These are phyloP conservation scores for Colletotrichum sp. DNA, from an alignment of 2,329 filamentous ascomycete species.

Conservation along the genomic window DNA sequence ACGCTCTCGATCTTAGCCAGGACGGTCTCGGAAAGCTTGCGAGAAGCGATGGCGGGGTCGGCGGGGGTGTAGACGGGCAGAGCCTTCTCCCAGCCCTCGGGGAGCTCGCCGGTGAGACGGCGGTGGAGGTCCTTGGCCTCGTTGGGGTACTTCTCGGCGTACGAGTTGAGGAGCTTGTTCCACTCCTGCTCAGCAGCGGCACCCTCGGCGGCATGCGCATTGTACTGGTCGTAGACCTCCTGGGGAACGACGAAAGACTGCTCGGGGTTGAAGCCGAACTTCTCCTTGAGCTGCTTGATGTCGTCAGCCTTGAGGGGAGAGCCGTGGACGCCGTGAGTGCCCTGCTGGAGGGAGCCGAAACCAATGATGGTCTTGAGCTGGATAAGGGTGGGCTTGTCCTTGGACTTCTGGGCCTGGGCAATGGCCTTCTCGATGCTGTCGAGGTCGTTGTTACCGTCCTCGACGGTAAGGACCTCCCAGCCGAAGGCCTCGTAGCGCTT, in stretches of 20 bases:
- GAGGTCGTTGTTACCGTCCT: conserved; percentile 88
- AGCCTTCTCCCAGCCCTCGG: conserved; percentile 94
- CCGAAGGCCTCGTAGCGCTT: conserved; percentile 97
- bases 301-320: conserved; percentile 95
- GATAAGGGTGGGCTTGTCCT: conserved; percentile 96
- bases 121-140: conserved; percentile 84
- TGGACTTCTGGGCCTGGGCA: conserved; percentile 82
- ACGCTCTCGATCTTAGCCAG: conserved; percentile 84
- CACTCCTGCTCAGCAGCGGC: conserved; percentile 92
- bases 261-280: conserved; percentile 95
- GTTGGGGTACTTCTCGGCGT: conserved; percentile 76
- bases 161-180: conserved; percentile 92
- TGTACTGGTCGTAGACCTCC: conserved; percentile 90
- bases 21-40: conserved; percentile 95
- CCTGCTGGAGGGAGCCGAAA: conserved; percentile 90
- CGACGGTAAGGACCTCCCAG: conserved; percentile 88
- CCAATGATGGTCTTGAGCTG: conserved; percentile 97
- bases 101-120: conserved; percentile 81
- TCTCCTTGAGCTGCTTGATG: conserved; percentile 89
- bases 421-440: conserved; percentile 88
- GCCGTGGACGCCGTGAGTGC: conserved; percentile 95
- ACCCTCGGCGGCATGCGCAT: conserved; percentile 84
- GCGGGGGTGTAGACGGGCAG: conserved; percentile 89
- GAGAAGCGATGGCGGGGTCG: conserved; percentile 85
- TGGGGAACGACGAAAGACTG: conserved; percentile 93